Evolutionary conservation across 1,139 yeast genomes (phyloP).

Genomic region (Scheffersomyces parashehatae): DNA sequence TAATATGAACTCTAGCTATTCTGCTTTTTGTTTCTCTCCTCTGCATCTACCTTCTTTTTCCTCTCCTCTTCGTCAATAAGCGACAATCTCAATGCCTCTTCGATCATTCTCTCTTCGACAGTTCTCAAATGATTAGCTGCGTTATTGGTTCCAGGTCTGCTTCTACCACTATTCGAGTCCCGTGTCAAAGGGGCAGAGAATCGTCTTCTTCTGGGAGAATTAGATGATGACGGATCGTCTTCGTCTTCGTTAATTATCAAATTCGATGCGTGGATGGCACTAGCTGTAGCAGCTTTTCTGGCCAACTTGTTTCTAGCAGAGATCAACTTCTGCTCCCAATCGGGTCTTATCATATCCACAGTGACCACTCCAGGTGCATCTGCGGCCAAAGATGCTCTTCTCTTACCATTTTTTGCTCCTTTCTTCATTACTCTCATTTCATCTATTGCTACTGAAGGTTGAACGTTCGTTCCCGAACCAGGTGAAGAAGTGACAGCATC

Average conservation of each 20-base stretch:
- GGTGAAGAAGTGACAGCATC: slow-evolving; percentile 14
- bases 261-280: slow-evolving; percentile 86
- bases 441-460: not conserved
- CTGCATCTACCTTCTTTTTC: slow-evolving; percentile 27
- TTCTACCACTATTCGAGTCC: slow-evolving; percentile 8
- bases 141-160: slow-evolving; percentile 10
- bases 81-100: slow-evolving; percentile 77
- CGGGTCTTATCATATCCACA: slow-evolving; percentile 83
- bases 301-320: slow-evolving; percentile 78
- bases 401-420: slow-evolving; percentile 7
- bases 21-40: slow-evolving; percentile 9
- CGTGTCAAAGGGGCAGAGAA: slow-evolving; percentile 1
- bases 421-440: slow-evolving; percentile 1
- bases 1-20: not conserved
- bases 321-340: slow-evolving; percentile 78
- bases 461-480: slow-evolving; percentile 3
- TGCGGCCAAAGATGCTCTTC: slow-evolving; percentile 56
- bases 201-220: slow-evolving; percentile 10
- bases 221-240: slow-evolving; percentile 1
- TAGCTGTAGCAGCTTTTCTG: slow-evolving; percentile 88
- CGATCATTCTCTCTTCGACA: slow-evolving; percentile 78
- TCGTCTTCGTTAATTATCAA: slow-evolving; percentile 43
- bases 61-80: slow-evolving; percentile 68
- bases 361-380: slow-evolving; percentile 68
- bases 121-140: slow-evolving; percentile 17